Conservation (phyloP, 2,329 filamentous ascomycete species). For the Grosmannia serpens region DNA sequence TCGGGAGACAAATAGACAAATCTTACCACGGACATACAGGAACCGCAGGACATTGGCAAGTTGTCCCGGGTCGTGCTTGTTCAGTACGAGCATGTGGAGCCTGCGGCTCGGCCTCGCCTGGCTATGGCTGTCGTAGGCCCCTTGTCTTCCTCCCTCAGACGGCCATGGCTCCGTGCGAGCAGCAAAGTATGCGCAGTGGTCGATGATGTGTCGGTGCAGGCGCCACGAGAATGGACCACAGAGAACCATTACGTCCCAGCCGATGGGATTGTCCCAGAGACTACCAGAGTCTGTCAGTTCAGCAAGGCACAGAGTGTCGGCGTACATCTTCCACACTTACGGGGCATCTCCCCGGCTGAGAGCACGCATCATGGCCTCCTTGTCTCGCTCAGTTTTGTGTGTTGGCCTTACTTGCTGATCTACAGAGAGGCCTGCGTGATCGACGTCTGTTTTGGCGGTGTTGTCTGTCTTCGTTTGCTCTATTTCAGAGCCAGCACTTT, state of each 20-base stretch:
- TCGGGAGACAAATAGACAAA: too few relatives aligned
- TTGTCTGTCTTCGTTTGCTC: background rate
- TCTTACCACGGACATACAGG: conserved; percentile 17
- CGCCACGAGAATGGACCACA: conserved; percentile 5
- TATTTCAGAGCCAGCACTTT: background rate
- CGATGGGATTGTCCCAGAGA: background rate
- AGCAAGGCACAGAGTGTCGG: background rate
- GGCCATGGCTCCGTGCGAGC: background rate
- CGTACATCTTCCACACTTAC: background rate
- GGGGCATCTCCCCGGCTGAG: background rate
- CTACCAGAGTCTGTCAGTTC: background rate
- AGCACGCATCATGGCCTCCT: background rate
- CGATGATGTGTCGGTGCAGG: conserved; percentile 8
- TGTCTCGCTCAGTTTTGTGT: background rate
- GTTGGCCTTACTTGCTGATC: background rate
- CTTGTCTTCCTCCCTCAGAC: background rate
- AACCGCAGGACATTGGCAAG: conserved; percentile 15
- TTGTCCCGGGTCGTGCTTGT: conserved; percentile 9
- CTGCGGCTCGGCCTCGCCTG: background rate
- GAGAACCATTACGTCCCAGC: conserved; percentile 7
- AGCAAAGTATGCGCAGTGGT: conserved; percentile 5
- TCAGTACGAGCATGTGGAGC: conserved; percentile 4
- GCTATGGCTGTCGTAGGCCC: background rate
- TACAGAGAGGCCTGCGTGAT: background rate
- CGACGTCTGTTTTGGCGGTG: background rate